Evolutionary conservation across 1,284 basidiomycete species (phyloP).

Genomic region (Leccinum variabile): DNA sequence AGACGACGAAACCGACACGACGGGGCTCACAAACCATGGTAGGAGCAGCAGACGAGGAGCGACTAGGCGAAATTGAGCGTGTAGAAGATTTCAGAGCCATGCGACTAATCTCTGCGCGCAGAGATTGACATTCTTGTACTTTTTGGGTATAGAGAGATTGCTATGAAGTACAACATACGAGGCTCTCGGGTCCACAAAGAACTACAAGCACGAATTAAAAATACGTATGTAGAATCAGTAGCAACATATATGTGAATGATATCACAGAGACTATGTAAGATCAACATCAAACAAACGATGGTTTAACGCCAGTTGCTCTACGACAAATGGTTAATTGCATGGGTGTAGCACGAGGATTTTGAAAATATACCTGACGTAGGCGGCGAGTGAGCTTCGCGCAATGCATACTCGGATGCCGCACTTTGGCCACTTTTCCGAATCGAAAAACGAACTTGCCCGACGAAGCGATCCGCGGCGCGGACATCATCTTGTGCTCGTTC

Average conservation of each 20-base stretch:
- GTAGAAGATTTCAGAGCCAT: slow-evolving; percentile 28
- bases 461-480: neutral
- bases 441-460: neutral
- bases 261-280: neutral
- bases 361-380: neutral
- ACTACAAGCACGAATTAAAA: neutral
- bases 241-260: neutral
- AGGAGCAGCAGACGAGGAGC: no score
- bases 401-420: neutral
- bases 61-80: no score
- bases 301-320: neutral
- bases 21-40: no score
- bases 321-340: neutral
- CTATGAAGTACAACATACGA: slow-evolving; percentile 33
- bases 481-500: neutral
- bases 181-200: neutral
- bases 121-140: slow-evolving; percentile 64
- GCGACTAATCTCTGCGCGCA: slow-evolving; percentile 63
- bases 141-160: slow-evolving; percentile 62
- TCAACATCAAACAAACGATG: neutral
- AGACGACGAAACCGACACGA: no score
- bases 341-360: neutral
- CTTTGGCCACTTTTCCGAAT: slow-evolving; percentile 1
- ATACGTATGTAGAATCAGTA: neutral
- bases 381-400: neutral